These are phyloP conservation scores for Seminavis robusta DNA, from an alignment of 108 stramenopile genomes.

Conservation along the genomic window DNA sequence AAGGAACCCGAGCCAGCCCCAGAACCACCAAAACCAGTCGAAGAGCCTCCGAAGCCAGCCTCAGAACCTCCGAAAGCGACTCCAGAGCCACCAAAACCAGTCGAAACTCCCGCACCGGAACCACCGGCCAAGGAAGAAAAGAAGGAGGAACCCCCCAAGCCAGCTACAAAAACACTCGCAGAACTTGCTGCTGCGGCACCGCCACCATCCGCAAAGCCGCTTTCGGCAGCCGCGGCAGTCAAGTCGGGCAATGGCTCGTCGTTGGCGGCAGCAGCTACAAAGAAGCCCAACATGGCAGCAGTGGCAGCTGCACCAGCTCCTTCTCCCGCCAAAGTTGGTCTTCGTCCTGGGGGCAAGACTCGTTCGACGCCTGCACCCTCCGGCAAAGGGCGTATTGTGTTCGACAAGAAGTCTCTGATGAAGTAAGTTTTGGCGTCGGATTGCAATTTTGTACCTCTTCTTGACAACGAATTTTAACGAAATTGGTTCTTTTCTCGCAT, in stretches of 20 bases:
- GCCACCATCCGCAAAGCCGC: background rate
- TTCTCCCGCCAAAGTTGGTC: background rate
- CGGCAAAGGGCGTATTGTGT: constrained; percentile 23
- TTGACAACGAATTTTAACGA: too few relatives aligned
- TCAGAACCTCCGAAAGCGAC: constrained; percentile 18
- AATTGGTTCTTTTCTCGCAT: background rate
- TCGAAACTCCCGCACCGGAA: constrained; percentile 7
- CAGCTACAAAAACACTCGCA: background rate
- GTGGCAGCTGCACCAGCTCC: background rate
- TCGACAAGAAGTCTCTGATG: constrained; percentile 35
- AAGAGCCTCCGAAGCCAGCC: constrained; percentile 8
- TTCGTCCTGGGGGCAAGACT: background rate
- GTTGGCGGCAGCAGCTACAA: background rate
- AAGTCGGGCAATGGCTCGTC: background rate
- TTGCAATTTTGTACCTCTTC: background rate
- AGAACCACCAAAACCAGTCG: background rate
- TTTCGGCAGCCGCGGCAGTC: background rate
- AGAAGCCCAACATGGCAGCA: background rate
- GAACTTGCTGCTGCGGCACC: background rate
- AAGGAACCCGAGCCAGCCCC: background rate
- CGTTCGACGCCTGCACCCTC: background rate
- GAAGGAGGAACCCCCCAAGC: constrained; percentile 1
- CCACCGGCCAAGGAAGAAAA: constrained; percentile 2
- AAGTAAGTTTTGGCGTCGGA: constrained; percentile 9
- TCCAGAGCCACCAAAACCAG: constrained; percentile 2